Base-by-base conservation (phyloP, 768 basidiomycete species). In the Kwoniella sp. region DNA sequence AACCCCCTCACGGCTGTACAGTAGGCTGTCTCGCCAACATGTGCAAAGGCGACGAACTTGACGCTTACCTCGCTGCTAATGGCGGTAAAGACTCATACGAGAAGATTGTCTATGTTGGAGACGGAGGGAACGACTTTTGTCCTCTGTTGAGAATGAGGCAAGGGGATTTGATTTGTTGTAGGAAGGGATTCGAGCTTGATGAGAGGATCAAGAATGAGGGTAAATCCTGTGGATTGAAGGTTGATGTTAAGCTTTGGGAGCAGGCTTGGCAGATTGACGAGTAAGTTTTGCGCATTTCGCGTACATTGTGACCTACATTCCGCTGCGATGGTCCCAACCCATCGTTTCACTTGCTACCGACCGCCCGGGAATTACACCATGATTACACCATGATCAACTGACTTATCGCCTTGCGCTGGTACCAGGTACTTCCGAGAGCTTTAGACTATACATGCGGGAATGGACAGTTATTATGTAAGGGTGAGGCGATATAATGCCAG, bases 21-120 rank as follows among this genome's bases (percentile, higher is more conserved):
- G 84, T 95, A 55, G 95, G 95, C 6, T 99, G 96, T 82, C 88
- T 88, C 60, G 86, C 88, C 15, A 98, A 99, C 83, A 96, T 99
- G 94, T 99, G 96, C 84, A 99, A 99, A 83, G 94, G 95, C n/a
- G 88, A 91, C 66, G 96, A 99, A 77, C 84, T 99, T n/a, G 85
- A 88, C 10, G 87, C 86, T 1, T 97, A 90, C 81, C 83, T 95
- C 53, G 81, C 82, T 1, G 82, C 87, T 48, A 83, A 88, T 63
- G 83, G 83, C 10, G 82, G 84, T 17, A 74, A 77, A 60, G 77
- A 78, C 10, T 76, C 82, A 1, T 97, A 84, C 73, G 90, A 93
- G 65, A 86, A 89, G 37, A 83, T 96, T 69, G 83, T 90, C 48
- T 99, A 96, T 78, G 84, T 98, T 64, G 96, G 96, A 17, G 96